phyloP scores from a whole-genome alignment of 192 early-diverging fungal genomes.

The Dissophora globulifera region DNA sequence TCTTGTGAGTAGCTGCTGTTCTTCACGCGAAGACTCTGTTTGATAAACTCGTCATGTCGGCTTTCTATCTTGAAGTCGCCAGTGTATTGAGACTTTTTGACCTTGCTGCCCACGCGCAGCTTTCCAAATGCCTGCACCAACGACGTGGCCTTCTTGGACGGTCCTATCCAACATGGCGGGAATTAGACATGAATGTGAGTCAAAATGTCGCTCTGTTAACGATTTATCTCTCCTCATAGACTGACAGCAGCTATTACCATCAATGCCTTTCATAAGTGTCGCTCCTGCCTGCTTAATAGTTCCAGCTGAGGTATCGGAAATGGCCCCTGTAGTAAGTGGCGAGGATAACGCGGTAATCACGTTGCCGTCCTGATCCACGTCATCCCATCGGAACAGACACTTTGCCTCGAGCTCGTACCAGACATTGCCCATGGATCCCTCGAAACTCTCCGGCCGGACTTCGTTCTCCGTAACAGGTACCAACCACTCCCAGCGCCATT shows the following conservation, averaged over 20 bases:
- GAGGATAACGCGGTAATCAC: background rate
- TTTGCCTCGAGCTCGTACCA: constrained; percentile 51
- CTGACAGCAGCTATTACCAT: constrained; percentile 1
- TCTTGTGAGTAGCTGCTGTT: constrained; percentile 6
- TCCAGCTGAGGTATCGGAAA: background rate
- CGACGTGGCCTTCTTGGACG: constrained; percentile 21
- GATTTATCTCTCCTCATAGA: no score
- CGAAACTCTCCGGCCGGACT: constrained; percentile 45
- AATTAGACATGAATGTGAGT: no score
- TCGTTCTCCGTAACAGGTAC: constrained; percentile 33
- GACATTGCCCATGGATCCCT: constrained; percentile 45
- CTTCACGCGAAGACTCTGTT: constrained; percentile 14
- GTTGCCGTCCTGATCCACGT: constrained; percentile 24
- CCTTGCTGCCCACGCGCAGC: constrained; percentile 24
- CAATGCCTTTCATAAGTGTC: background rate
- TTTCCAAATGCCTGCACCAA: constrained; percentile 27
- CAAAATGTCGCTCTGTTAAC: no score
- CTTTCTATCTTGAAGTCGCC: constrained; percentile 32
- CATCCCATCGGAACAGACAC: constrained; percentile 41
- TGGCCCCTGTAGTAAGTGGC: background rate
- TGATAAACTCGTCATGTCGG: constrained; percentile 25
- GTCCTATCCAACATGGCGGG: background rate
- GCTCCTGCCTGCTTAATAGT: background rate
- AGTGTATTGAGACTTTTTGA: constrained; percentile 9
- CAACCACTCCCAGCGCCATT: constrained; percentile 51